A percentile compares a stretch with the other conserved stretches of the same genome.
phyloP scores from a whole-genome alignment of 129 eudicot species.

The Logfia minima region DNA sequence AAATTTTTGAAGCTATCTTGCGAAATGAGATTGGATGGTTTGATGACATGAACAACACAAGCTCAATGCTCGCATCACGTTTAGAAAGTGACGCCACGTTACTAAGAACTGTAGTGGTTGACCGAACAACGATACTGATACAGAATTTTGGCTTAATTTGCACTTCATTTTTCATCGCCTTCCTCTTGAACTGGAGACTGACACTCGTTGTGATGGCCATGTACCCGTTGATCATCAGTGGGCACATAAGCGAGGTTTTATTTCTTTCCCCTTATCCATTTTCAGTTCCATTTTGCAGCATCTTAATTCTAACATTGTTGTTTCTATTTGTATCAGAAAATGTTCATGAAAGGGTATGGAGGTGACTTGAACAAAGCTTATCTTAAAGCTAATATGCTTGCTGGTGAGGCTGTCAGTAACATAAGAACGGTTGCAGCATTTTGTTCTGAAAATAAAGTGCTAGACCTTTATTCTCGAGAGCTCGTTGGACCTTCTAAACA shows the following conservation, averaged over 20 bases:
- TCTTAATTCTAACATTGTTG: neutral
- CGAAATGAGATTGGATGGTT: conserved; percentile 98
- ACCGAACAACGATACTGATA: conserved; percentile 77
- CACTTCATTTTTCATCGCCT: conserved; percentile 85
- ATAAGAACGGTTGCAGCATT: conserved; percentile 98
- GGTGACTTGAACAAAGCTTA: conserved; percentile 90
- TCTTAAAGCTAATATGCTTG: conserved; percentile 98
- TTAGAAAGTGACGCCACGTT: conserved; percentile 92
- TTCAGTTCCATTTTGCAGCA: neutral
- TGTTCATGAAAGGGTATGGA: conserved; percentile 98
- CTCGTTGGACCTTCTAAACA: conserved; percentile 82
- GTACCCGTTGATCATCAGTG: conserved; percentile 89
- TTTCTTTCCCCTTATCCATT: conserved; percentile 7
- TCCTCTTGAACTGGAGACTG: conserved; percentile 92
- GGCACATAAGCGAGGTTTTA: conserved; percentile 94
- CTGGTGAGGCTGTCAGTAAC: conserved; percentile 97
- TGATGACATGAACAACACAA: conserved; percentile 77
- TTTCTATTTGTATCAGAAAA: conserved; percentile 61
- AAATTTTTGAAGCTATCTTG: conserved; percentile 69
- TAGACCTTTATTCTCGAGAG: conserved; percentile 75
- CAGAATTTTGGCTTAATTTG: conserved; percentile 81
- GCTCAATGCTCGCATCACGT: conserved; percentile 95
- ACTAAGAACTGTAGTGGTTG: conserved; percentile 82
- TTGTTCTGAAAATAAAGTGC: conserved; percentile 90
- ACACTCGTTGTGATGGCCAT: conserved; percentile 84